These are phyloP conservation scores for Pseudocercospora pini-densiflorae DNA, from an alignment of 2,329 filamentous ascomycete species.

Conservation along the genomic window DNA sequence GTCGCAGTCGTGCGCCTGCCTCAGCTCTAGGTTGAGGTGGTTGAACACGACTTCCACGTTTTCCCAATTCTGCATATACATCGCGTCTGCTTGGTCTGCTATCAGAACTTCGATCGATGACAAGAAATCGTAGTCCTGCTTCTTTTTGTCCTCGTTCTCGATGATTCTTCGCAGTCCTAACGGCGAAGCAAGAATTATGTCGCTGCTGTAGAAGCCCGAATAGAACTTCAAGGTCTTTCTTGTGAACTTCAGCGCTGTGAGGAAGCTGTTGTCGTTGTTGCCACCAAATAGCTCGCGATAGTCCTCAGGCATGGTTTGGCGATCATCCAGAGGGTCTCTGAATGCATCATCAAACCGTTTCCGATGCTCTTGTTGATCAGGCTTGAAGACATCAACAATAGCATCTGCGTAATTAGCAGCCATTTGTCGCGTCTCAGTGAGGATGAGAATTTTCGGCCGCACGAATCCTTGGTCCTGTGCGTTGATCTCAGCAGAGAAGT, in stretches of 20 bases:
- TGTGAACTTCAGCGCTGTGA: conserved; percentile 94
- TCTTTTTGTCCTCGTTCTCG: conserved; percentile 73
- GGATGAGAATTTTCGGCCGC: conserved; percentile 86
- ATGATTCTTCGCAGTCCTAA: conserved; percentile 90
- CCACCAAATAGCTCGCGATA: conserved; percentile 89
- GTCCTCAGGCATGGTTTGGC: conserved; percentile 76
- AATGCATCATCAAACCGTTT: conserved; percentile 90
- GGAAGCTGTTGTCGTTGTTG: conserved; percentile 97
- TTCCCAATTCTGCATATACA: conserved; percentile 99
- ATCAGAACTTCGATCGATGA: conserved; percentile 91
- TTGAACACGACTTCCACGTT: conserved; percentile 91
- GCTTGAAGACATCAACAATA: conserved; percentile 75
- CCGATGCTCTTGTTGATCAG: conserved; percentile 93
- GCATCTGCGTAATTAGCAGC: conserved; percentile 78
- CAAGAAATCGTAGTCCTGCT: conserved; percentile 83
- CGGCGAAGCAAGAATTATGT: conserved; percentile 90
- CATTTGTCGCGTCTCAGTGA: conserved; percentile 86
- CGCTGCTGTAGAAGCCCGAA: conserved; percentile 92
- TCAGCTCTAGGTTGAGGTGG: conserved; percentile 88
- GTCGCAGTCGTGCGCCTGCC: conserved; percentile 81
- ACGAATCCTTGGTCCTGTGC: conserved; percentile 94
- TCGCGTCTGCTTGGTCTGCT: conserved; percentile 88
- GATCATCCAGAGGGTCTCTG: conserved; percentile 67
- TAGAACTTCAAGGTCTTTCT: conserved; percentile 96
- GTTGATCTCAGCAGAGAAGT: conserved; percentile 61